Percentiles rank a stretch among this genome's conserved stretches.
Conservation (phyloP, 2,329 filamentous ascomycete genomes). For the Chaetomiaceae sp. region DNA sequence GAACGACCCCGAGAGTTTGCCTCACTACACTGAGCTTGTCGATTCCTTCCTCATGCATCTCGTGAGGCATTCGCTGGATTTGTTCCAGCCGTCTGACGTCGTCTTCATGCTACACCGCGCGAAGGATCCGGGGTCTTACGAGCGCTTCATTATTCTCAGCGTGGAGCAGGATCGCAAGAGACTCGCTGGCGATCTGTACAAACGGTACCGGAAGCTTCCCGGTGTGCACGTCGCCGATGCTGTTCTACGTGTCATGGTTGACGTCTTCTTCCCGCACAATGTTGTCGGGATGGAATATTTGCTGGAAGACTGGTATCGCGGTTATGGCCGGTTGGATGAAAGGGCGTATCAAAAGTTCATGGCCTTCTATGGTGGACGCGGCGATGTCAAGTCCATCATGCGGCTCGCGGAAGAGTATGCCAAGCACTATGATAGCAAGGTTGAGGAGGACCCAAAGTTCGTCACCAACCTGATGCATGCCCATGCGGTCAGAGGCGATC, state of each 20-base stretch:
- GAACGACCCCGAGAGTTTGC: background rate
- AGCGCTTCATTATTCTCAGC: conserved; percentile 39
- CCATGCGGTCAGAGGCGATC: conserved; percentile 65
- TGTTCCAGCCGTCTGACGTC: conserved; percentile 27
- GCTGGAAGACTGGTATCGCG: conserved; percentile 46
- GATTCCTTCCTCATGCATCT: conserved; percentile 19
- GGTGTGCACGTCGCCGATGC: conserved; percentile 34
- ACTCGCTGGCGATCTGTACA: conserved; percentile 42
- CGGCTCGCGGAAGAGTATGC: conserved; percentile 44
- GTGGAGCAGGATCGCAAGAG: conserved; percentile 29
- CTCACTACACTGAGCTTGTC: background rate
- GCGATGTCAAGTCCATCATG: conserved; percentile 44
- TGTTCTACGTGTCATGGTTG: conserved; percentile 44
- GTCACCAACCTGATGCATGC: conserved; percentile 64
- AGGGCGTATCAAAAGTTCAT: conserved; percentile 48
- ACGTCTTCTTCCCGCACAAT: conserved; percentile 37
- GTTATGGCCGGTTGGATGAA: conserved; percentile 38
- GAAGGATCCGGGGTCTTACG: conserved; percentile 39
- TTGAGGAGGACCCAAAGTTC: conserved; percentile 32
- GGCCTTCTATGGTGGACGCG: conserved; percentile 44
- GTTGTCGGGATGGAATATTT: conserved; percentile 42
- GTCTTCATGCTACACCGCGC: conserved; percentile 39
- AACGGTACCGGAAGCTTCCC: conserved; percentile 42
- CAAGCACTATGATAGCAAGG: conserved; percentile 28
- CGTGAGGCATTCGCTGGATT: conserved; percentile 17